Conservation (phyloP, 345 rosid species). For the Excoecaria cochinchinensis region DNA sequence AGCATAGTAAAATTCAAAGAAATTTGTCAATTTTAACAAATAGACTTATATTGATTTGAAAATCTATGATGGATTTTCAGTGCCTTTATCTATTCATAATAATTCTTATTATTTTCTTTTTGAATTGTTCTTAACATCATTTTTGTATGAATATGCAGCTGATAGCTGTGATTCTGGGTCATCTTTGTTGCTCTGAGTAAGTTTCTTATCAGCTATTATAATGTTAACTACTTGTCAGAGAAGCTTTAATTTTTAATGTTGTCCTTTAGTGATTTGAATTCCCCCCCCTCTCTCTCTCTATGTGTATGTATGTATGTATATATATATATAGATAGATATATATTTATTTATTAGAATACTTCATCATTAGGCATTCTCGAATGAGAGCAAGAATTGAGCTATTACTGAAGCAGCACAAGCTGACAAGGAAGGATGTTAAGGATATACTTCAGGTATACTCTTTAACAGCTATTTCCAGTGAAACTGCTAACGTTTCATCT, state of each 20-base stretch:
- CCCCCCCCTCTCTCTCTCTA: too few relatives aligned
- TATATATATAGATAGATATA: too few relatives aligned
- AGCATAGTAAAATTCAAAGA: too few relatives aligned
- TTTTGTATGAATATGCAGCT: slow-evolving; percentile 51
- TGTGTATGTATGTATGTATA: too few relatives aligned
- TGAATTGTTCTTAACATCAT: background rate
- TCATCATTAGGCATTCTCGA: slow-evolving; percentile 55
- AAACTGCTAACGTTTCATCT: background rate
- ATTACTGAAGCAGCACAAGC: slow-evolving; percentile 87
- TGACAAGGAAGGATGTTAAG: slow-evolving; percentile 63
- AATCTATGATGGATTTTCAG: background rate
- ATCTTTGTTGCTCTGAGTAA: slow-evolving; percentile 98
- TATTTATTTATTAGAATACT: too few relatives aligned
- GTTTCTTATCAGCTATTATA: slow-evolving; percentile 23
- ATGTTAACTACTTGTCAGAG: slow-evolving; percentile 7
- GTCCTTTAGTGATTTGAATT: too few relatives aligned
- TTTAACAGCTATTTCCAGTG: slow-evolving; percentile 5
- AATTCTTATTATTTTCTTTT: background rate
- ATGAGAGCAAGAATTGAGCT: slow-evolving; percentile 85
- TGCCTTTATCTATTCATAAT: background rate
- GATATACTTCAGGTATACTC: slow-evolving; percentile 77
- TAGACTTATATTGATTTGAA: background rate
- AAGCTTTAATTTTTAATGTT: background rate
- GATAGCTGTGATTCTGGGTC: slow-evolving; percentile 80
- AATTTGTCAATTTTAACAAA: background rate